Evolutionary conservation across 2,329 filamentous ascomycete genomes (phyloP).

Genomic region (Fusarium tuaranense): DNA sequence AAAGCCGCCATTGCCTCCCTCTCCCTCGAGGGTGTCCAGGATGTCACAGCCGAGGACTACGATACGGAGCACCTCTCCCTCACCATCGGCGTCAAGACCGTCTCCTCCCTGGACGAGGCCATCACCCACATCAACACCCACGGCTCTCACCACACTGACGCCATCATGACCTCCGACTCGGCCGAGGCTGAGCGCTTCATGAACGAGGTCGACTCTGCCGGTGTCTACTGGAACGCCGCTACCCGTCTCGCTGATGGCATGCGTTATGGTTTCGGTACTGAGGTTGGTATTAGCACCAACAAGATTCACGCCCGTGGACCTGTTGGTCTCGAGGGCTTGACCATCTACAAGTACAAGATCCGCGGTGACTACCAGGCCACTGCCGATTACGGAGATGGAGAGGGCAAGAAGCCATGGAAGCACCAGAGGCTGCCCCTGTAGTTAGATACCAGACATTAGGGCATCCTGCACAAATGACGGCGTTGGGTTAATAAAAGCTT

Average conservation of each 20-base stretch:
- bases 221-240: constrained; percentile 97
- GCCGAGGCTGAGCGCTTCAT: constrained; percentile 84
- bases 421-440: constrained; percentile 66
- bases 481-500: constrained; percentile 33
- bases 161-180: constrained; percentile 80
- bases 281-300: constrained; percentile 98
- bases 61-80: constrained; percentile 91
- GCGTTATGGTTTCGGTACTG: constrained; percentile 96
- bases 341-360: constrained; percentile 97
- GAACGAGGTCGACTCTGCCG: constrained; percentile 86
- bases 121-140: constrained; percentile 91
- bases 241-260: constrained; percentile 96
- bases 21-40: constrained; percentile 65
- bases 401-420: constrained; percentile 69
- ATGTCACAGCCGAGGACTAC: constrained; percentile 79
- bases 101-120: constrained; percentile 76
- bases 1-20: constrained; percentile 70
- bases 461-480: constrained; percentile 7
- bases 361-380: constrained; percentile 87
- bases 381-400: constrained; percentile 76
- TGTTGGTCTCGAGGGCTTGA: constrained; percentile 92
- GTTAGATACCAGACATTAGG: background rate
- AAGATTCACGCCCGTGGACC: constrained; percentile 96
- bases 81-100: constrained; percentile 84
- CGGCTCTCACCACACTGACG: constrained; percentile 94